Evolutionary conservation across 2,329 filamentous ascomycete species (phyloP).

Genomic region (Cordyceps farinosa): DNA sequence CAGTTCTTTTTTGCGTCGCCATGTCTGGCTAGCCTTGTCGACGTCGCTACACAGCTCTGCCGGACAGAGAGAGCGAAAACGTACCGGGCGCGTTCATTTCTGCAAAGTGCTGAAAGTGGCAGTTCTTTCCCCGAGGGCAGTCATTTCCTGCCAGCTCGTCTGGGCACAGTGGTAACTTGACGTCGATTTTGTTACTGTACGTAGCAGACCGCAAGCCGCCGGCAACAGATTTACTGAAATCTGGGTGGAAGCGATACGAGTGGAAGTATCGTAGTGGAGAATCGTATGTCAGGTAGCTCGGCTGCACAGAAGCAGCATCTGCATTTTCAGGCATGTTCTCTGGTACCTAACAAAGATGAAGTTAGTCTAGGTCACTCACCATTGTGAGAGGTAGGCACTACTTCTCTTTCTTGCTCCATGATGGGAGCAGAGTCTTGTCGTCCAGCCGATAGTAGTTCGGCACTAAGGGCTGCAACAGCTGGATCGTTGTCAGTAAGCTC

Average conservation of each 20-base stretch:
- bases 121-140: conserved; percentile 69
- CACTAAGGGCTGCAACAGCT: conserved; percentile 12
- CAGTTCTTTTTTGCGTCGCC: conserved; percentile 45
- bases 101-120: conserved; percentile 74
- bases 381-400: conserved; percentile 26
- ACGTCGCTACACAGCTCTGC: background rate
- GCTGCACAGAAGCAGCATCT: background rate
- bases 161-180: conserved; percentile 69
- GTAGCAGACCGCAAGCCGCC: conserved; percentile 86
- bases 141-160: conserved; percentile 66
- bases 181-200: conserved; percentile 87
- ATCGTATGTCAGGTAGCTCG: conserved; percentile 60
- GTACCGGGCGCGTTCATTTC: conserved; percentile 37
- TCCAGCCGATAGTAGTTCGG: conserved; percentile 30
- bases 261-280: conserved; percentile 81
- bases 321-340: background rate
- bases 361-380: conserved; percentile 9
- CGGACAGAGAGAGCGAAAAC: conserved; percentile 30
- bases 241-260: conserved; percentile 85
- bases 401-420: conserved; percentile 38
- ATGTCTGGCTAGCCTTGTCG: conserved; percentile 7
- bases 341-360: background rate
- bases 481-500: conserved; percentile 8
- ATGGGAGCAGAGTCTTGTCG: conserved; percentile 23
- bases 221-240: conserved; percentile 63